phyloP scores from a whole-genome alignment of 257 asterid genomes.

The Jaltomata sinuosa region DNA sequence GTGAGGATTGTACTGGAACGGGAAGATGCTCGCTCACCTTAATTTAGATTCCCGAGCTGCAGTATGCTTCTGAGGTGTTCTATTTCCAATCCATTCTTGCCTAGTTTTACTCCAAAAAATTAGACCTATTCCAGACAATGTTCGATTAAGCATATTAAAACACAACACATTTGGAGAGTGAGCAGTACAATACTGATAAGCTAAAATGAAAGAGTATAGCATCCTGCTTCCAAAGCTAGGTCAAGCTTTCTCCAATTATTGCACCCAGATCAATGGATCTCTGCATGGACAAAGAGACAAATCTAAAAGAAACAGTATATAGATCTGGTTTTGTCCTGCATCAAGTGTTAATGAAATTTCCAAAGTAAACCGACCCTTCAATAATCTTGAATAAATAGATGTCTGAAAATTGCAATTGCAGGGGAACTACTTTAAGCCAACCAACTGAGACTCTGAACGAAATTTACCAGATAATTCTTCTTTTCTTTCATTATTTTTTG shows the following conservation, averaged over 20 bases:
- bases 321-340: background rate
- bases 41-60: constrained; percentile 49
- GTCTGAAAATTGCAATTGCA: background rate
- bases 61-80: constrained; percentile 29
- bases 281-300: background rate
- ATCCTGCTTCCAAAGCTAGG: background rate
- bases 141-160: background rate
- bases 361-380: background rate
- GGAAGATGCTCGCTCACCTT: constrained; percentile 31
- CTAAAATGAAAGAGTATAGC: background rate
- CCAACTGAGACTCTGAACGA: background rate
- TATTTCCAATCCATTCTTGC: constrained; percentile 79
- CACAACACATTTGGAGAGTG: too few species aligned
- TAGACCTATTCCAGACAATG: constrained; percentile 39
- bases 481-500: background rate
- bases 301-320: background rate
- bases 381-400: background rate
- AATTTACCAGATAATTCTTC: background rate
- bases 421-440: background rate
- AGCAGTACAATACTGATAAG: background rate
- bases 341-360: background rate
- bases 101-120: constrained; percentile 89
- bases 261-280: background rate
- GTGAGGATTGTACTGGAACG: background rate
- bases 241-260: background rate